Percentiles rank a stretch among this genome's conserved stretches.
Conservation (phyloP, 371 early-diverging fungal genomes). For the Apophysomyces ossiformis region DNA sequence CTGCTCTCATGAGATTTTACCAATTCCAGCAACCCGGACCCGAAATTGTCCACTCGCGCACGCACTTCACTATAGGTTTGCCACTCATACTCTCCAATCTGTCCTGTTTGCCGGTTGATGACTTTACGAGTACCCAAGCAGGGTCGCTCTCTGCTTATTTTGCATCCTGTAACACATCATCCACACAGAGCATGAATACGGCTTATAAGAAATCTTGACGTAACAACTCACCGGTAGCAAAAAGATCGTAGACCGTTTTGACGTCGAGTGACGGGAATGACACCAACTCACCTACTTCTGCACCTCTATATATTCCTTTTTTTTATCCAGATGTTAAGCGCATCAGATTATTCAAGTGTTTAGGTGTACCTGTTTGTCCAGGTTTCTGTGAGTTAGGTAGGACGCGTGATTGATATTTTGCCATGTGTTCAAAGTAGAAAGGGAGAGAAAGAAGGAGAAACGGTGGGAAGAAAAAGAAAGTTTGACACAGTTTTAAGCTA, state of each 20-base stretch:
- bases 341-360: not conserved
- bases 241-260: conserved; percentile 35
- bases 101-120: conserved; percentile 53
- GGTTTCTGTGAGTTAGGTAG: conserved; percentile 37
- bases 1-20: conserved; percentile 41
- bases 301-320: conserved; percentile 39
- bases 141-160: conserved; percentile 43
- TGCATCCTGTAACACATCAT: conserved; percentile 25
- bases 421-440: not conserved
- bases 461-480: not conserved
- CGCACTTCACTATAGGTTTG: conserved; percentile 73
- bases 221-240: conserved; percentile 29
- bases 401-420: conserved; percentile 37
- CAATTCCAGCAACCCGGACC: conserved; percentile 61
- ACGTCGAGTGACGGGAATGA: conserved; percentile 30
- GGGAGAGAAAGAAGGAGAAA: not conserved
- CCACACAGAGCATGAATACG: not conserved
- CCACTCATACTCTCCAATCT: conserved; percentile 79
- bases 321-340: not conserved
- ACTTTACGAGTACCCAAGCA: conserved; percentile 61
- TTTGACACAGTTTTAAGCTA: conserved; percentile 1
- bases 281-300: conserved; percentile 14
- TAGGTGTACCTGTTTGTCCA: conserved; percentile 39
- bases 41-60: conserved; percentile 73
- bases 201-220: not conserved